Conservation (phyloP, 108 stramenopile species). For the Aureococcus anophagefferens region DNA sequence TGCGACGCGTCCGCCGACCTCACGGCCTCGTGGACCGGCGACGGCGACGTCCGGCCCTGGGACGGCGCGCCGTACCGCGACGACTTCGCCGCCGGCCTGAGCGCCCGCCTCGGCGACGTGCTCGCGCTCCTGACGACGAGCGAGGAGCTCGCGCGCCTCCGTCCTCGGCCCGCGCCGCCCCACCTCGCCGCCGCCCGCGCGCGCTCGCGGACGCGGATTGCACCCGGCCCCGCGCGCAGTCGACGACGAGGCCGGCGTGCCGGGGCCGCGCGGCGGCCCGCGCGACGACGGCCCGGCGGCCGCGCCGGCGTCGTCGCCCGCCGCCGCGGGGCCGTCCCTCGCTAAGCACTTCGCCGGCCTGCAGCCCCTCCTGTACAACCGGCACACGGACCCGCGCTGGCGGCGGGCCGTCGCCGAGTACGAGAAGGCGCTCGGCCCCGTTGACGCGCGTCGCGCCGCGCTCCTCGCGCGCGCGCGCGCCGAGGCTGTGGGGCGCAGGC, state of each 20-base stretch:
- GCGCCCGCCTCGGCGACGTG: slow-evolving; percentile 14
- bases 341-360: neutral
- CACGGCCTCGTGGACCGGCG: slow-evolving; percentile 21
- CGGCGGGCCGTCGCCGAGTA: neutral
- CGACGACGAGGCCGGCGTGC: no score
- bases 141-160: slow-evolving; percentile 26
- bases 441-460: no score
- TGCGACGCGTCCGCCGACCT: slow-evolving; percentile 21
- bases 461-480: no score
- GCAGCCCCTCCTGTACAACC: slow-evolving; percentile 29
- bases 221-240: no score
- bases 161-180: no score
- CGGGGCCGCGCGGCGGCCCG: no score
- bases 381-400: slow-evolving; percentile 34
- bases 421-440: slow-evolving; percentile 6
- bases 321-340: no score
- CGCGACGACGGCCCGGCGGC: no score
- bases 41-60: slow-evolving; percentile 22
- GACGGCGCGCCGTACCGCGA: slow-evolving; percentile 13
- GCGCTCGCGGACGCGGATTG: no score
- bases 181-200: neutral
- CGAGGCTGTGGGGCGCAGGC: no score
- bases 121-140: slow-evolving; percentile 21
- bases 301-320: no score
- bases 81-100: neutral